phyloP scores from a whole-genome alignment of 495 filamentous ascomycete species.

The Aspergillus saccharolyticus region DNA sequence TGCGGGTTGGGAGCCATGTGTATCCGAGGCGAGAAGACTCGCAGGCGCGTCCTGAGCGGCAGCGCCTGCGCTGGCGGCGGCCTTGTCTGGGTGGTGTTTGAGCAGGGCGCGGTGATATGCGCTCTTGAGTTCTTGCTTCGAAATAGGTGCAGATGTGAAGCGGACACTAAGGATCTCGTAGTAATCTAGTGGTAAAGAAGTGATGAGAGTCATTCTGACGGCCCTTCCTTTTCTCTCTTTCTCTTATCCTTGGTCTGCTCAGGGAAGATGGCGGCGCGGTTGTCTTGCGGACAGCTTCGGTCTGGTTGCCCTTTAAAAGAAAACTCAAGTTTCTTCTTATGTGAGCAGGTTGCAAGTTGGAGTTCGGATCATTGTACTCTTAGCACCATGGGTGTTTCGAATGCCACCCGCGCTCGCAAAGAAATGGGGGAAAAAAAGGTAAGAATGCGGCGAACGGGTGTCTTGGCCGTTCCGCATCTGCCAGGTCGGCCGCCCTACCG shows the following conservation, averaged over 20 bases:
- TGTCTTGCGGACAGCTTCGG: too few relatives aligned
- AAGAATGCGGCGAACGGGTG: neutral
- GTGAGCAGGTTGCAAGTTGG: too few relatives aligned
- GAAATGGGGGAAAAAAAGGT: neutral
- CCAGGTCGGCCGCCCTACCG: neutral
- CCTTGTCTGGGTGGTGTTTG: slow-evolving; percentile 78
- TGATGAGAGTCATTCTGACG: slow-evolving; percentile 1
- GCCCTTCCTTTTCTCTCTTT: slow-evolving; percentile 5
- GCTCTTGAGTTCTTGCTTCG: slow-evolving; percentile 55
- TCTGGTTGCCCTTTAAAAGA: too few relatives aligned
- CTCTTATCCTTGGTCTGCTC: neutral
- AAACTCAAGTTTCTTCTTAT: too few relatives aligned
- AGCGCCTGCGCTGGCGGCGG: slow-evolving; percentile 18
- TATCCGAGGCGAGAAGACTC: neutral
- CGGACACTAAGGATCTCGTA: slow-evolving; percentile 54
- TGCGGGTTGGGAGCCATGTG: neutral
- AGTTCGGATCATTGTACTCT: neutral
- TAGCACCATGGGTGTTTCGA: neutral
- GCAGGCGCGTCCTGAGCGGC: neutral
- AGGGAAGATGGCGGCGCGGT: neutral
- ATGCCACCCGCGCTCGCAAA: neutral
- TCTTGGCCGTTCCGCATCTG: neutral
- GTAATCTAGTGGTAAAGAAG: slow-evolving; percentile 26
- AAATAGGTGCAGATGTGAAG: slow-evolving; percentile 20
- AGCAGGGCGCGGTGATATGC: slow-evolving; percentile 79